Percentiles rank a stretch among this genome's conserved stretches.
These are phyloP conservation scores for Microdochium bolleyi DNA, from an alignment of 2,329 filamentous ascomycete species.

Conservation along the genomic window DNA sequence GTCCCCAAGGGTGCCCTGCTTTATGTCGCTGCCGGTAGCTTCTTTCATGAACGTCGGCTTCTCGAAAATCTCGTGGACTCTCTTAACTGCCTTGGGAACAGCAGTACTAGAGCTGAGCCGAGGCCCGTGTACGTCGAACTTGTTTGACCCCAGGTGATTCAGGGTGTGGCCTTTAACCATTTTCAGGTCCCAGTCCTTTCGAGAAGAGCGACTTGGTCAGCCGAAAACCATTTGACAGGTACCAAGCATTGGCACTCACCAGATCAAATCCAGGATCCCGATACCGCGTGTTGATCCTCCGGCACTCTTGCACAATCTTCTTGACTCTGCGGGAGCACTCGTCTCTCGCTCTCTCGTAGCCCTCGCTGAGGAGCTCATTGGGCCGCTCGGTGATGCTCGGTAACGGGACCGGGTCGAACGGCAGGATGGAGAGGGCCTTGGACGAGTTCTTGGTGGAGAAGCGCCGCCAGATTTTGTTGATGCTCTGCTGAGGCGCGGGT, in stretches of 20 bases:
- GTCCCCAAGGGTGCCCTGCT: conserved; percentile 70
- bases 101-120: conserved; percentile 34
- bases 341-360: conserved; percentile 56
- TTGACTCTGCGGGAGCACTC: conserved; percentile 55
- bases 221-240: not conserved
- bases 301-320: conserved; percentile 58
- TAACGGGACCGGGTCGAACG: conserved; percentile 51
- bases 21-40: conserved; percentile 64
- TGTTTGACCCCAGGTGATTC: conserved; percentile 41
- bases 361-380: conserved; percentile 51
- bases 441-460: conserved; percentile 54
- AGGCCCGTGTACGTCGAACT: conserved; percentile 42
- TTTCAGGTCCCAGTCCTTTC: conserved; percentile 61
- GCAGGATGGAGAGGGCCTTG: conserved; percentile 57
- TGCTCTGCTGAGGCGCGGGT: conserved; percentile 54
- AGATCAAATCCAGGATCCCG: conserved; percentile 56
- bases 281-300: conserved; percentile 72
- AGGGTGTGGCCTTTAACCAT: conserved; percentile 50
- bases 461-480: conserved; percentile 59
- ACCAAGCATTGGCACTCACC: conserved; percentile 27
- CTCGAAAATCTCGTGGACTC: conserved; percentile 67
- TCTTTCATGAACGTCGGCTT: conserved; percentile 61
- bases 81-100: conserved; percentile 67
- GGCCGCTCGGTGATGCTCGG: conserved; percentile 41
- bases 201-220: conserved; percentile 17